Evolutionary conservation across 106 monocot genomes (phyloP), one percentile per base, ranked within the genome.

Genomic region (Dendrobium nobile): DNA sequence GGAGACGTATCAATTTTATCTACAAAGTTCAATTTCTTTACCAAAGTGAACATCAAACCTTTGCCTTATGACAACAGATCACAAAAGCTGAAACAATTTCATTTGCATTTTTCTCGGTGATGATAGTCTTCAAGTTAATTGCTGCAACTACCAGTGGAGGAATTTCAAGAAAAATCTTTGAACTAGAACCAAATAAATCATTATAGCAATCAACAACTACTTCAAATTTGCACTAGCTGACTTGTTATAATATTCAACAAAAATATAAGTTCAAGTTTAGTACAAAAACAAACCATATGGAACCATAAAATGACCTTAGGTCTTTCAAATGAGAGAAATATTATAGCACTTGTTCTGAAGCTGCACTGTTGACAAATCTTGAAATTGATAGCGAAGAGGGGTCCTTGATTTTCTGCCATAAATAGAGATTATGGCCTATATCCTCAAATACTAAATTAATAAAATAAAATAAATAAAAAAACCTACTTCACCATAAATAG

Each of bases 191-290:
- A 67, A 54, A 77, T 51, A 97, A 82, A 78, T 94, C 89, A 73
- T 98, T 98, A n/a, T 92, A 89, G 73, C 83, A 91, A 77, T 98
- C 89, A 83, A 93, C 92, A 27, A 84, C 82, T 44, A 98, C 48
- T 79, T 98, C 98, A 89, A 85, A 95, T 84, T 91, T 98, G 82
- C 98, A 98, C 94, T 92, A 98, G 84, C 98, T 98, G 67, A 94
- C 91, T 94, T 98, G 89, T 82, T 80, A 2, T 41, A 75, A 9
- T 41, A 42, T 31, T 59, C 75, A 41, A 86, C 7, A 24, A 64
- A 10, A 28, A 44, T 64, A 7, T 18, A 68, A 70, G 11, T 31
- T 70, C 33, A 16, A 70, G 37, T 70, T 37, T 65, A 70, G 37
- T 33, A 6, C 31, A 70, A 37, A 24, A 70, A 70, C 17, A 78